Evolutionary conservation across 371 early-diverging fungal genomes (phyloP).

Genomic region (Mortierella sp.): DNA sequence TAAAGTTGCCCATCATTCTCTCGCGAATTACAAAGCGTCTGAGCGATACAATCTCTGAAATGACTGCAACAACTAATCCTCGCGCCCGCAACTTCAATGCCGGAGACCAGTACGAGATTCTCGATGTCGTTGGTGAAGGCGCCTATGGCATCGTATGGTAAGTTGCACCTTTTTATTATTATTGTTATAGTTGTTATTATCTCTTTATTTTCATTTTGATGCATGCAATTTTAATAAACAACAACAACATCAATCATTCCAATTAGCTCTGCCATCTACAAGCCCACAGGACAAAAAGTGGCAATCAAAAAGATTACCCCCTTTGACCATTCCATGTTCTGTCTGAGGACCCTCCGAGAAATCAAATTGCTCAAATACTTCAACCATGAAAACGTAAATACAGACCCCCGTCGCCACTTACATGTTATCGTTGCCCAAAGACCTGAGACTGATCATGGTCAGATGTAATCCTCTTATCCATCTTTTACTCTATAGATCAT

Average conservation of each 20-base stretch:
- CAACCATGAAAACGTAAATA: constrained; percentile 83
- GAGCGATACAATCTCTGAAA: constrained; percentile 54
- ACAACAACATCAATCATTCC: not conserved
- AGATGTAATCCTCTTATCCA: not conserved
- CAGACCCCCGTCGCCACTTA: not conserved
- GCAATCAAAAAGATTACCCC: constrained; percentile 95
- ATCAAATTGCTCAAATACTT: constrained; percentile 92
- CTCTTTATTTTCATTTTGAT: not conserved
- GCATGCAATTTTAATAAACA: too few species aligned
- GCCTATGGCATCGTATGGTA: constrained; percentile 89
- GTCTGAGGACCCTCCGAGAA: constrained; percentile 88
- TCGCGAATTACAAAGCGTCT: constrained; percentile 55
- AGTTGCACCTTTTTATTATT: constrained; percentile 5
- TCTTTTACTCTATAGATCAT: constrained; percentile 74
- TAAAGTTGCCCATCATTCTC: constrained; percentile 45
- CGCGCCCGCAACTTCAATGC: constrained; percentile 69
- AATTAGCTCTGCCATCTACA: constrained; percentile 84
- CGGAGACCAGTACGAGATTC: constrained; percentile 70
- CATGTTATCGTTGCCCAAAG: too few species aligned
- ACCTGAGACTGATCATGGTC: not conserved
- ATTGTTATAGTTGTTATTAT: not conserved
- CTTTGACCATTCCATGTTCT: constrained; percentile 91
- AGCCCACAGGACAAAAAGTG: constrained; percentile 88
- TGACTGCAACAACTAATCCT: constrained; percentile 59
- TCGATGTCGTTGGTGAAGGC: constrained; percentile 72